Evolutionary conservation across 2,329 filamentous ascomycete genomes (phyloP), one percentile per base, ranked within the genome.

Genomic region (Penicillium sp.): DNA sequence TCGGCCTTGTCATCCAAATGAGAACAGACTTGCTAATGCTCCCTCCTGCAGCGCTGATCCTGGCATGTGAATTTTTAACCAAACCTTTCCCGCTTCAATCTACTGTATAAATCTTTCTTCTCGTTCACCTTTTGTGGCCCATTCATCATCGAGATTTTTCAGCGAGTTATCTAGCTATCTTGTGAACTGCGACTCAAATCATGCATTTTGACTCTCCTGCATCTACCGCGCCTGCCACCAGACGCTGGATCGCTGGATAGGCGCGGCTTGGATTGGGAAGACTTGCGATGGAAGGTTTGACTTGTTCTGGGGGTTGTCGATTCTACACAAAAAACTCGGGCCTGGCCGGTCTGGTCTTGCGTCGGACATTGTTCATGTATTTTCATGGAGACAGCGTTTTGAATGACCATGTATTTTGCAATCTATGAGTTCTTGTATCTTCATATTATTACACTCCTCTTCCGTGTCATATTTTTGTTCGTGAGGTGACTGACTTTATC

Each of bases 231-330:
- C 68, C 66, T 68, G 68, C 69, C 31, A 52, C 41, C 40, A 69
- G 72, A 75, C 75, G 75, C 75, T 77, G 75, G 75, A 73, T 73
- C 75, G 75, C 74, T 70, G 72, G 63, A 41, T 68, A 67, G 64
- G 66, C 70, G 63, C 64, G 59, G 61, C 60, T 63, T 60, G 65
- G 65, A 69, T 43, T 10, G 33, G 31, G 27, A 43, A 31, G 4
- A 41, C 19, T 51, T 41, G 39, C 53, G 36, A 39, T 35, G 44
- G 61, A 55, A 55, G 40, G 56, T 31, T 56, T 46, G 35, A 43
- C 47, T 36, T 43, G 35, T 46, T 53, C 33, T 55, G 19, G 33
- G 41, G 33, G 33, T 19, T 39, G 40, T 55, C 22, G 39, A 39
- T 31, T 36, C 40, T 35, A 35, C 24, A 27, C n/a, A 43, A 52